Percentiles rank a stretch among this genome's conserved stretches.
phyloP scores from a whole-genome alignment of 306 rosid species.

The Pyrus betulifolia region DNA sequence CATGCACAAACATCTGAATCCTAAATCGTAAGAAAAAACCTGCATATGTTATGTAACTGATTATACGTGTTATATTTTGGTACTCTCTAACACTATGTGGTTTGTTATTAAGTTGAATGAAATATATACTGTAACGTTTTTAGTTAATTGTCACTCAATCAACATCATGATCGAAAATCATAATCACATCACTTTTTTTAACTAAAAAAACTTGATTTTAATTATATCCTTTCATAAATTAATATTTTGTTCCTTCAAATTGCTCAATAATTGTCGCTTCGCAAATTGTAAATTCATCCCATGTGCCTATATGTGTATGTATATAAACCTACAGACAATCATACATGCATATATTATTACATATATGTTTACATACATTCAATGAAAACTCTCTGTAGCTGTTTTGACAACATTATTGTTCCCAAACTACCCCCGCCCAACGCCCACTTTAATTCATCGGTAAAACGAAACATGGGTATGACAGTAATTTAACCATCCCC shows the following conservation, averaged over 20 bases:
- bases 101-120: no score
- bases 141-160: not conserved
- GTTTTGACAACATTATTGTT: not conserved
- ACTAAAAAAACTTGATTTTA: not conserved
- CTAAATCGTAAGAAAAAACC: not conserved
- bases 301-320: not conserved
- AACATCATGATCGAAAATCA: not conserved
- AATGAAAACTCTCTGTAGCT: slow-evolving; percentile 2
- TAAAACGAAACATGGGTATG: slow-evolving; percentile 30
- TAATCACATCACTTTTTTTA: not conserved
- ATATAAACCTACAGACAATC: not conserved
- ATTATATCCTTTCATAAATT: not conserved
- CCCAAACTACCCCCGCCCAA: slow-evolving; percentile 10
- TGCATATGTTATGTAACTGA: no score
- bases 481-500: slow-evolving; percentile 25
- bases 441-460: not conserved
- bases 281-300: not conserved
- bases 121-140: no score
- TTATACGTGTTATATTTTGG: no score
- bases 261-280: not conserved
- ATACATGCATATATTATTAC: not conserved
- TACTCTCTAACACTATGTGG: fast-evolving
- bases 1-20: not conserved
- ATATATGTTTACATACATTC: not conserved
- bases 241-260: not conserved